A percentile compares a stretch with the other conserved stretches of the same genome.
Evolutionary conservation across 2,329 filamentous ascomycete genomes (phyloP).

Genomic region (Fragosphaeria purpurea): DNA sequence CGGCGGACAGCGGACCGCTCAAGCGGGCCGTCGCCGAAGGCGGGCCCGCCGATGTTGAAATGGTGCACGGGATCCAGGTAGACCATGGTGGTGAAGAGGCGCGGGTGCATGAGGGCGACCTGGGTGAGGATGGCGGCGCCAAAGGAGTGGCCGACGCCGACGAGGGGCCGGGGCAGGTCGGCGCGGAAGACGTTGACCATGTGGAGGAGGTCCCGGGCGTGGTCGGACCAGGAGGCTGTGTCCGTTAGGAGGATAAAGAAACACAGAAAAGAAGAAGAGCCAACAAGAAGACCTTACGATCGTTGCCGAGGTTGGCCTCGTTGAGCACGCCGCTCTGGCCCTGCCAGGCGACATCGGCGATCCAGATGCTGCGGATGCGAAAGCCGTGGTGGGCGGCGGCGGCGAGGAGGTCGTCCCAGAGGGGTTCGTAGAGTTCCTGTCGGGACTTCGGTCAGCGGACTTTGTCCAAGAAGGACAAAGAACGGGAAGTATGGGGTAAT

Average conservation of each 20-base stretch:
- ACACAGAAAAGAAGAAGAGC: background rate
- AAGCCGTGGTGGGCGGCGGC: constrained; percentile 49
- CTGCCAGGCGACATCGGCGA: constrained; percentile 80
- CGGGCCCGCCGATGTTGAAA: constrained; percentile 32
- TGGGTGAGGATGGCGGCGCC: constrained; percentile 66
- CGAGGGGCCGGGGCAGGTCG: constrained; percentile 68
- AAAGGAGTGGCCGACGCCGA: constrained; percentile 85
- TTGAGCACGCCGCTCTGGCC: constrained; percentile 72
- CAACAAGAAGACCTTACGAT: constrained; percentile 48
- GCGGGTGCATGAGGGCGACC: constrained; percentile 67
- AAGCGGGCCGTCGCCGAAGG: constrained; percentile 31
- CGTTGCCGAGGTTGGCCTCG: constrained; percentile 66
- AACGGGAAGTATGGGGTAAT: too few species aligned
- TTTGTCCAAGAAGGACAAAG: too few species aligned
- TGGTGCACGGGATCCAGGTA: constrained; percentile 85
- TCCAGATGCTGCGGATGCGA: constrained; percentile 74
- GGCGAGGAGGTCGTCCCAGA: constrained; percentile 73
- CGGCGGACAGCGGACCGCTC: constrained; percentile 60
- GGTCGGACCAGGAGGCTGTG: constrained; percentile 74
- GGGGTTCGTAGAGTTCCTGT: constrained; percentile 76
- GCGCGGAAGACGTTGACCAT: constrained; percentile 75
- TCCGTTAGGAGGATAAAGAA: constrained; percentile 6
- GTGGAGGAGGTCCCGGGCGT: constrained; percentile 72
- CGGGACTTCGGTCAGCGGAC: background rate
- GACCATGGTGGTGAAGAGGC: constrained; percentile 64